Base-by-base conservation (phyloP, 2,329 filamentous ascomycete genomes). In the Cytospora mali region DNA sequence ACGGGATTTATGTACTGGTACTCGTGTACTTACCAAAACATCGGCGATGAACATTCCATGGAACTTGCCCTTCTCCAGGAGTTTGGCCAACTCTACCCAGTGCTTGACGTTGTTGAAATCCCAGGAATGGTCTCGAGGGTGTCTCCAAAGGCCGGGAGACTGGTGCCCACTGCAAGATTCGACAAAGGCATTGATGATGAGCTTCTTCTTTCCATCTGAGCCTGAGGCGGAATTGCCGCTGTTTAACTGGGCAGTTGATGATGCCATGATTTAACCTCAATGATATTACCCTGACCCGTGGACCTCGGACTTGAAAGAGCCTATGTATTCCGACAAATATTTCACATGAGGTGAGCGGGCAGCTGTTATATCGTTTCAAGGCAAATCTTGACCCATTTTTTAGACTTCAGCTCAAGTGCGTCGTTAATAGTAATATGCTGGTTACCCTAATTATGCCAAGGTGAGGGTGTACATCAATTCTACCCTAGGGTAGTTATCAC, bases 111-210 rank as follows among this genome's bases (percentile, higher is more conserved):
- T 67, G 33, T 66, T 69, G 61, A 69, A 70, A 23, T 68, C 61
- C 51, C 58, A 62, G 5, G 67, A 67, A 23, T 62, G 56, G 58
- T 68, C 64, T 4, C 60, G 57, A 18, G 65, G 65, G n/a, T 66
- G 65, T 25, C 63, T 52, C 65, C 65, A 66, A 0, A 66, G 55
- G 0, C 65, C 65, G 1, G 65, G 63, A 1, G 65, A 62, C 54
- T 66, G 61, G 23, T 66, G 65, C 16, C 63, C 63, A 3, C 50
- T 51, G 25, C 58, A 62, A 21, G 55, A 61, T 29, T 64, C 62
- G 31, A 79, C 77, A 61, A 79, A 79, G 1, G 77, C 77, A 67
- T 79, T 79, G 66, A 79, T 69, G 55, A 79, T 75, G 35, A 79
- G 68, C 58, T 72, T 73, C 68, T 78, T 79, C 69, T 76, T 77